Conservation (phyloP, 805 yeast species). For the Kluyveromyces wickerhamii region DNA sequence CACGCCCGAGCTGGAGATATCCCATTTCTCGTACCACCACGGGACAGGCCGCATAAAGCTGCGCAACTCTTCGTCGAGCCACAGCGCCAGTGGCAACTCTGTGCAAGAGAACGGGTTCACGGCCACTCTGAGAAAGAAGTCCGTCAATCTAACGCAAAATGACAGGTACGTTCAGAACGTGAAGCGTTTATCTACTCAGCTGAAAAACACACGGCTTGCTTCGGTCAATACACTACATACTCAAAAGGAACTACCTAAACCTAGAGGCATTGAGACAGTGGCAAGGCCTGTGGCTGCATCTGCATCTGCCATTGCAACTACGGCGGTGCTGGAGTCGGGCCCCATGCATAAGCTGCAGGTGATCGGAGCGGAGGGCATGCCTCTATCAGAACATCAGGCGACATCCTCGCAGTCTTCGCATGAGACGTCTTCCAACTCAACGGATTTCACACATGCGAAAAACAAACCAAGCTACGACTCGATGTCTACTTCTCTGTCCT, state of each 20-base stretch:
- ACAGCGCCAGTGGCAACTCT: background rate
- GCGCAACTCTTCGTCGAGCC: slow-evolving; percentile 3
- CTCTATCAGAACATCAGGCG: slow-evolving; percentile 5
- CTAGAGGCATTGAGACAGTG: background rate
- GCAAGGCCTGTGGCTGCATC: background rate
- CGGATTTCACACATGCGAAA: slow-evolving; percentile 24
- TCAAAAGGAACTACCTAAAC: background rate
- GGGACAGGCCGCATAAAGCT: slow-evolving; percentile 29
- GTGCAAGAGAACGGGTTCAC: background rate
- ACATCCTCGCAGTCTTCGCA: slow-evolving; percentile 19
- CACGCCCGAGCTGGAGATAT: slow-evolving; percentile 26
- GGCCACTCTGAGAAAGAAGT: background rate
- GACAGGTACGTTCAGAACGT: slow-evolving; percentile 21
- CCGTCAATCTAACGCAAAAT: slow-evolving; percentile 1
- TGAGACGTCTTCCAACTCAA: slow-evolving; percentile 26
- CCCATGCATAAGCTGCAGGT: slow-evolving; percentile 1
- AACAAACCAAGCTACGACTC: slow-evolving; percentile 26
- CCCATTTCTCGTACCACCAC: slow-evolving; percentile 24
- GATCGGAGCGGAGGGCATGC: background rate
- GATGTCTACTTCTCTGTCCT: slow-evolving; percentile 28
- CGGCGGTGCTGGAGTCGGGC: too few species aligned
- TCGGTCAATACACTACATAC: background rate
- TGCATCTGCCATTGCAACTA: too few species aligned
- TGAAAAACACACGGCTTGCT: slow-evolving; percentile 6
- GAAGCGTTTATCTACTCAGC: slow-evolving; percentile 23